A percentile compares a stretch with the other conserved stretches of the same genome.
phyloP scores from a whole-genome alignment of 768 basidiomycete genomes.

The Suillus sp. region DNA sequence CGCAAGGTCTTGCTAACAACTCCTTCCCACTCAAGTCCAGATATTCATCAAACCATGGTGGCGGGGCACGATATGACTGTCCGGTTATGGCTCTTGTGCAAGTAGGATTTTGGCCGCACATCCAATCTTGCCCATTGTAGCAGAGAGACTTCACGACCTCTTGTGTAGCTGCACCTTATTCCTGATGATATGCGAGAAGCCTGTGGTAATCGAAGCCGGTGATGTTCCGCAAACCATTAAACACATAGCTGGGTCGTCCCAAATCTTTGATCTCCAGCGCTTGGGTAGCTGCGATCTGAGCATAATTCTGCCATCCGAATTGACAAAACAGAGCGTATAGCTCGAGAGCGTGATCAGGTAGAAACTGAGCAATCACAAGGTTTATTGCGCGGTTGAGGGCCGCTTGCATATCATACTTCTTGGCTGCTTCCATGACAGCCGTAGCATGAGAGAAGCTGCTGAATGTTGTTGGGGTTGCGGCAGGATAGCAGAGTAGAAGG shows the following conservation, averaged over 20 bases:
- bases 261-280: slow-evolving; percentile 21
- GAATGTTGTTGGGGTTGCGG: neutral
- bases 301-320: slow-evolving; percentile 23
- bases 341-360: slow-evolving; percentile 22
- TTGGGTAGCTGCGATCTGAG: slow-evolving; percentile 23
- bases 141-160: neutral
- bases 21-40: slow-evolving; percentile 1
- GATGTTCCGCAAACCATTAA: slow-evolving; percentile 43
- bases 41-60: slow-evolving; percentile 1
- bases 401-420: slow-evolving; percentile 31
- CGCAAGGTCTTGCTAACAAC: slow-evolving; percentile 1
- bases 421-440: slow-evolving; percentile 19
- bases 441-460: slow-evolving; percentile 16
- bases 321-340: slow-evolving; percentile 32
- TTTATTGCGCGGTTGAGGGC: slow-evolving; percentile 19
- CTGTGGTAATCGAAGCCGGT: slow-evolving; percentile 43
- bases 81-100: no score
- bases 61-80: no score
- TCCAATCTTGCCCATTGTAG: no score
- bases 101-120: no score
- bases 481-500: slow-evolving; percentile 45
- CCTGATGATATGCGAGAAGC: slow-evolving; percentile 43
- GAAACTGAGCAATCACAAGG: slow-evolving; percentile 14
- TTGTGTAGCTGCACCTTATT: slow-evolving; percentile 32
- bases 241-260: slow-evolving; percentile 20